A percentile compares a stretch with the other conserved stretches of the same genome.
Evolutionary conservation across 1,139 yeast species (phyloP).

Genomic region (Taiozyma sp.): DNA sequence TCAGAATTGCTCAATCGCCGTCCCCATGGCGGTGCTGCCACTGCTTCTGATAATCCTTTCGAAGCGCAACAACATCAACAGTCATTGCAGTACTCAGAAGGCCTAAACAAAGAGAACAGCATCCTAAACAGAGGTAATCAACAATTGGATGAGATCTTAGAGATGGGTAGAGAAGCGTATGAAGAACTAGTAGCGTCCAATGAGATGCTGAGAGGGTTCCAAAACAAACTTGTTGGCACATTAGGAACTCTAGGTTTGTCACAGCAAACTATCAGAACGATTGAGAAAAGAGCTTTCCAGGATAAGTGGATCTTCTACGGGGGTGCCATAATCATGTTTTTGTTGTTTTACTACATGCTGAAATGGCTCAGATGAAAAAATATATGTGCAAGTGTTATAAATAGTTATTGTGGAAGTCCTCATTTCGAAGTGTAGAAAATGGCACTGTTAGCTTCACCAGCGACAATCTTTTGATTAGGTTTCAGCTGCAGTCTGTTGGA

Average conservation of each 20-base stretch:
- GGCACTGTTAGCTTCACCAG: slow-evolving; percentile 62
- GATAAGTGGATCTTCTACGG: slow-evolving; percentile 88
- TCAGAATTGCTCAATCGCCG: slow-evolving; percentile 58
- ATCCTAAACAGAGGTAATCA: slow-evolving; percentile 68
- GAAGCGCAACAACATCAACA: slow-evolving; percentile 23
- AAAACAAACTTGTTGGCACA: slow-evolving; percentile 60
- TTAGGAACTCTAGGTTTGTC: slow-evolving; percentile 85
- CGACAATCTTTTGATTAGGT: slow-evolving; percentile 53
- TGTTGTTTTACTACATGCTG: slow-evolving; percentile 66
- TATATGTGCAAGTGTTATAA: slow-evolving; percentile 1
- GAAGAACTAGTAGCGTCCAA: slow-evolving; percentile 87
- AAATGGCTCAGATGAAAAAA: slow-evolving; percentile 52
- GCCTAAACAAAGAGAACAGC: slow-evolving; percentile 62
- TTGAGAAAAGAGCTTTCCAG: slow-evolving; percentile 81
- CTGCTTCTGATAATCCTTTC: slow-evolving; percentile 27
- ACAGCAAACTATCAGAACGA: slow-evolving; percentile 73
- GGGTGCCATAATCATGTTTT: slow-evolving; percentile 59
- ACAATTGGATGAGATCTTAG: slow-evolving; percentile 84
- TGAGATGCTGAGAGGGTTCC: slow-evolving; percentile 61
- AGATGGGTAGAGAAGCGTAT: slow-evolving; percentile 82
- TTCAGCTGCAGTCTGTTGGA: slow-evolving; percentile 42
- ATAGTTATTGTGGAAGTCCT: background rate
- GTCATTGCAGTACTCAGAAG: slow-evolving; percentile 52
- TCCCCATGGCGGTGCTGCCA: slow-evolving; percentile 9
- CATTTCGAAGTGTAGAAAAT: slow-evolving; percentile 42